A percentile compares a stretch with the other conserved stretches of the same genome.
Evolutionary conservation across 2,329 filamentous ascomycete species (phyloP).

Genomic region (Penicillium palitans): DNA sequence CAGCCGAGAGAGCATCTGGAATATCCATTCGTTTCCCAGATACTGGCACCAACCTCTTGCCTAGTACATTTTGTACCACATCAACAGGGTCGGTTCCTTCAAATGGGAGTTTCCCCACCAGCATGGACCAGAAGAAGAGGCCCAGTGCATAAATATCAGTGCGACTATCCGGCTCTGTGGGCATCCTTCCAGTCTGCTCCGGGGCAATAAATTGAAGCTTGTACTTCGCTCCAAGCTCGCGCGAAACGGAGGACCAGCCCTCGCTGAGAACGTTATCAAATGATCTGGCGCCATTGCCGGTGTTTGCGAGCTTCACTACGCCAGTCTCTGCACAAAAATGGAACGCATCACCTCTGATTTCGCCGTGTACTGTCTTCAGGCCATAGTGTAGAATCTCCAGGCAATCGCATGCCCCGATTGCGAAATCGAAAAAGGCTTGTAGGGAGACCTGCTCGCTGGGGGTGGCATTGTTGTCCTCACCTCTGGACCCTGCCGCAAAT

Average conservation of each 20-base stretch:
- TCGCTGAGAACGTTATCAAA: slow-evolving; percentile 90
- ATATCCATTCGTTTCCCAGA: slow-evolving; percentile 77
- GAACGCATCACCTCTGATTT: slow-evolving; percentile 87
- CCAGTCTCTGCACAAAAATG: slow-evolving; percentile 74
- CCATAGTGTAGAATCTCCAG: slow-evolving; percentile 89
- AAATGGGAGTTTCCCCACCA: slow-evolving; percentile 78
- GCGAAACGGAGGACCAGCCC: slow-evolving; percentile 81
- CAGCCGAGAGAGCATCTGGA: slow-evolving; percentile 75
- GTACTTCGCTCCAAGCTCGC: slow-evolving; percentile 80
- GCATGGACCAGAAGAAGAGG: slow-evolving; percentile 81
- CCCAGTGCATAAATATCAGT: slow-evolving; percentile 94
- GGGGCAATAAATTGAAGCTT: slow-evolving; percentile 91
- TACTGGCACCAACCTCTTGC: slow-evolving; percentile 73
- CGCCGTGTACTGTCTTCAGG: slow-evolving; percentile 82
- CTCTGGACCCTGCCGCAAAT: slow-evolving; percentile 58
- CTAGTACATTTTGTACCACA: slow-evolving; percentile 85
- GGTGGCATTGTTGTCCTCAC: slow-evolving; percentile 47
- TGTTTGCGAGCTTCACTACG: slow-evolving; percentile 75
- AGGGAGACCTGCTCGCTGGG: slow-evolving; percentile 66
- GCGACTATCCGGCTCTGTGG: slow-evolving; percentile 83
- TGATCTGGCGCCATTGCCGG: slow-evolving; percentile 80
- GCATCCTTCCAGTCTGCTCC: slow-evolving; percentile 90
- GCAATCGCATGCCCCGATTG: slow-evolving; percentile 82
- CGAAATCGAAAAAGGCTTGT: slow-evolving; percentile 81
- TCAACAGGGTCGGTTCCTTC: slow-evolving; percentile 79